phyloP scores from a whole-genome alignment of 257 asterid genomes.

The Prunella vulgaris region DNA sequence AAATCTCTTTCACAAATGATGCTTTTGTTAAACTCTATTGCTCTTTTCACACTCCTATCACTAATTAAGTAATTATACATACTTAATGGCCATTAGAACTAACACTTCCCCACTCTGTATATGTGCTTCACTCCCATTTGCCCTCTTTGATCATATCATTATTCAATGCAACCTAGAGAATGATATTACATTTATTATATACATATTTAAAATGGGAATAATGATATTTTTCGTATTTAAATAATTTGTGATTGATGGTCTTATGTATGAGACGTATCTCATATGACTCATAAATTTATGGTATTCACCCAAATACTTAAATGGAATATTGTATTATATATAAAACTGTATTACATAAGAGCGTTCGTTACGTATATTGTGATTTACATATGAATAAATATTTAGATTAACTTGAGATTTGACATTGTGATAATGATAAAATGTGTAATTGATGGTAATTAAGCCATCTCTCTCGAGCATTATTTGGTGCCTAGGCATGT shows the following conservation, averaged over 20 bases:
- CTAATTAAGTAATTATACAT: neutral
- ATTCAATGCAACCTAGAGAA: neutral
- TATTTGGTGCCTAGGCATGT: neutral
- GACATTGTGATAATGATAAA: neutral
- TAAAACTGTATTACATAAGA: too few species aligned
- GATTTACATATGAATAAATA: too few species aligned
- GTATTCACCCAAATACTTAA: too few species aligned
- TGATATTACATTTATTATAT: too few species aligned
- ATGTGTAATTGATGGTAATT: neutral
- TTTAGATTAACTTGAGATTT: neutral
- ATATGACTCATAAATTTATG: too few species aligned
- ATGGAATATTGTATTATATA: too few species aligned
- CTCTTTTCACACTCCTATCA: neutral
- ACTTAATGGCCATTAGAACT: neutral
- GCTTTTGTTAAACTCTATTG: slow-evolving; percentile 20
- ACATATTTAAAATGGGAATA: neutral
- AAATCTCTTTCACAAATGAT: slow-evolving; percentile 21
- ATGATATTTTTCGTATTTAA: neutral
- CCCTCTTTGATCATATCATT: neutral
- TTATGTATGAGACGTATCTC: too few species aligned
- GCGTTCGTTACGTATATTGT: neutral
- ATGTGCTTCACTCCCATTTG: neutral
- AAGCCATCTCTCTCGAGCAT: neutral
- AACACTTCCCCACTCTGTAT: neutral
- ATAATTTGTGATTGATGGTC: too few species aligned